Evolutionary conservation across 495 filamentous ascomycete species (phyloP), one percentile per base, ranked within the genome.

Genomic region (Aspergillus panamensis): DNA sequence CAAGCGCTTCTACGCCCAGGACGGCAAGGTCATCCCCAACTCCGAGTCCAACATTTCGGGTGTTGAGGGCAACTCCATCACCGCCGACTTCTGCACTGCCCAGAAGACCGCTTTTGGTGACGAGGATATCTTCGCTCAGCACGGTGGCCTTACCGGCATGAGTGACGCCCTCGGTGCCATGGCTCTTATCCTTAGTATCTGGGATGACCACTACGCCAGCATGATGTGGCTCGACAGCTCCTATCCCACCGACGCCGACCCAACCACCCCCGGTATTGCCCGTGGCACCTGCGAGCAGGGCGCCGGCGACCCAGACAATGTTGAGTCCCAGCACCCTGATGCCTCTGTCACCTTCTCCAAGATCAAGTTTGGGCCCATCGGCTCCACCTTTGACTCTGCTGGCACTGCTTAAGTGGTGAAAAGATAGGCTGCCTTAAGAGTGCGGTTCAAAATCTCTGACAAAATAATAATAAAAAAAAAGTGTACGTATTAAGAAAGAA

Each of bases 161-260:
- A 77, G 84, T 53, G 64, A 73, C 25, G 84, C 77, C 19, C 66
- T 90, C 29, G 69, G 65, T 14, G 44, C 75, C 57, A 87, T 90
- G 85, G 88, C 89, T 48, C 80, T 91, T n/a, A 87, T 88, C 69
- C 80, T 92, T 82, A 85, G 81, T 63, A 67, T 91, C 67, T 91
- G 88, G 88, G 87, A 90, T 67, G 88, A 91, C 75, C 82, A 92
- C 73, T 73, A 79, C 21, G 74, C 80, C 73, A 81, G 89, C 76
- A 93, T 92, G 90, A 80, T 88, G 62, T 93, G 90, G 90, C 84
- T 94, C 65, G 89, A 92, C 78, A 84, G 84, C 68, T 81, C 75
- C 72, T 91, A 85, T 77, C 90, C 89, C 3, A 72, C 78, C 40
- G 77, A 79, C 64, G 77, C 71, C 2, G 77, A 78, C 16, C 72